Conservation (phyloP, 495 filamentous ascomycete genomes). For the Mytilinidion resinicola region DNA sequence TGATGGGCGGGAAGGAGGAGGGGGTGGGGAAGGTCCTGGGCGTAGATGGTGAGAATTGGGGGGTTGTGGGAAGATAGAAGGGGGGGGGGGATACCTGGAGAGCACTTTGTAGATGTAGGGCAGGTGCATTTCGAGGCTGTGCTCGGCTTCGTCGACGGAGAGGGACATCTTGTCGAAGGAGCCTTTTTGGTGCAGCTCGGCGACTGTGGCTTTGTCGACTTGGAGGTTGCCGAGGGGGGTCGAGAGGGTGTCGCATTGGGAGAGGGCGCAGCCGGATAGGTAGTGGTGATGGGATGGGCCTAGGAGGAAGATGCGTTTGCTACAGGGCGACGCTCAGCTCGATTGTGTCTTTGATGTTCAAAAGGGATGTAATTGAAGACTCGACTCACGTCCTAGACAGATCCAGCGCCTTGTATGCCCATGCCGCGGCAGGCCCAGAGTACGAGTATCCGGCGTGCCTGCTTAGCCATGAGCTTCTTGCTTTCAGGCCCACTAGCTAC, state of each 20-base stretch:
- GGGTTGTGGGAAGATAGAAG: neutral
- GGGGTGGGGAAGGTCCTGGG: slow-evolving; percentile 32
- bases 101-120: slow-evolving; percentile 89
- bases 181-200: slow-evolving; percentile 54
- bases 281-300: slow-evolving; percentile 90
- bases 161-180: slow-evolving; percentile 69
- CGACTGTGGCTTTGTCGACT: slow-evolving; percentile 63
- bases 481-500: neutral
- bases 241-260: slow-evolving; percentile 65
- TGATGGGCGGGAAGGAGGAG: slow-evolving; percentile 59
- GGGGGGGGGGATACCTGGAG: slow-evolving; percentile 45
- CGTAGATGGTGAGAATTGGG: neutral
- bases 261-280: slow-evolving; percentile 69
- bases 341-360: too few species aligned
- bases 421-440: slow-evolving; percentile 88
- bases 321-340: slow-evolving; percentile 24
- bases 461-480: slow-evolving; percentile 24
- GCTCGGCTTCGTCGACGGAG: slow-evolving; percentile 73
- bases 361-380: too few species aligned
- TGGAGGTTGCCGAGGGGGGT: slow-evolving; percentile 79
- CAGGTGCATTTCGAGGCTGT: slow-evolving; percentile 94
- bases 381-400: slow-evolving; percentile 62
- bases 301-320: slow-evolving; percentile 87
- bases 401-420: slow-evolving; percentile 89
- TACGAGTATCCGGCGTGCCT: slow-evolving; percentile 97